A percentile compares a stretch with the other conserved stretches of the same genome.
Conservation (phyloP, 2,329 filamentous ascomycete species). For the Canariomyces notabilis region DNA sequence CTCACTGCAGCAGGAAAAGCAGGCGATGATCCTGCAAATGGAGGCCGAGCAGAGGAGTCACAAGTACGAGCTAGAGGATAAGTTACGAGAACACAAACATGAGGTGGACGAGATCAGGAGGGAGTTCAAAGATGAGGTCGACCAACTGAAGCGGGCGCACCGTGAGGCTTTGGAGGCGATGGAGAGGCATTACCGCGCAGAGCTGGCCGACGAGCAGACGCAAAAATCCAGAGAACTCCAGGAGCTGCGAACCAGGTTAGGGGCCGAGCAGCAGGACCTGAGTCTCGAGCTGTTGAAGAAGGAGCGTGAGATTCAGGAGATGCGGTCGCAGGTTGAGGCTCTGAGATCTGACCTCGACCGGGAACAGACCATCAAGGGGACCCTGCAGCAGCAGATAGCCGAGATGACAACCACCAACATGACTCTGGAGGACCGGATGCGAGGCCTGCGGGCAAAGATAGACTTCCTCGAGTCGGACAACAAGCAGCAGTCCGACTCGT, state of each 20-base stretch:
- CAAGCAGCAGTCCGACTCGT: conserved; percentile 82
- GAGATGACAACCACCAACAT: conserved; percentile 58
- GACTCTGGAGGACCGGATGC: conserved; percentile 68
- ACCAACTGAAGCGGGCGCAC: conserved; percentile 56
- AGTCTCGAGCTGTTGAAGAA: conserved; percentile 45
- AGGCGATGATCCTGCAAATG: conserved; percentile 36
- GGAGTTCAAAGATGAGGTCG: conserved; percentile 49
- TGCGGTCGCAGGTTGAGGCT: conserved; percentile 42
- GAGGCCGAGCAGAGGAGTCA: conserved; percentile 42
- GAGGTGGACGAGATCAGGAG: conserved; percentile 51
- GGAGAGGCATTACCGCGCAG: conserved; percentile 55
- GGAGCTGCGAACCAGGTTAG: conserved; percentile 53
- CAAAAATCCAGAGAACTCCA: conserved; percentile 58
- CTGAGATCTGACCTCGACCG: conserved; percentile 50
- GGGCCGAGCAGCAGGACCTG: conserved; percentile 48
- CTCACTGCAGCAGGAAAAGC: conserved; percentile 34
- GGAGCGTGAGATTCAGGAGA: conserved; percentile 49
- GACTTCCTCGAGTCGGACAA: conserved; percentile 86
- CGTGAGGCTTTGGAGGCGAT: conserved; percentile 63
- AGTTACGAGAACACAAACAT: conserved; percentile 48
- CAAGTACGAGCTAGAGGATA: conserved; percentile 51
- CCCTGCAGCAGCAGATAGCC: conserved; percentile 47
- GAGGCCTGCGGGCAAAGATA: conserved; percentile 73
- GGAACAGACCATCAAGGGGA: conserved; percentile 59
- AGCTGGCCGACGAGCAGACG: conserved; percentile 60